Evolutionary conservation across 1,139 yeast species (phyloP).

Genomic region (Zygosaccharomyces sapae): DNA sequence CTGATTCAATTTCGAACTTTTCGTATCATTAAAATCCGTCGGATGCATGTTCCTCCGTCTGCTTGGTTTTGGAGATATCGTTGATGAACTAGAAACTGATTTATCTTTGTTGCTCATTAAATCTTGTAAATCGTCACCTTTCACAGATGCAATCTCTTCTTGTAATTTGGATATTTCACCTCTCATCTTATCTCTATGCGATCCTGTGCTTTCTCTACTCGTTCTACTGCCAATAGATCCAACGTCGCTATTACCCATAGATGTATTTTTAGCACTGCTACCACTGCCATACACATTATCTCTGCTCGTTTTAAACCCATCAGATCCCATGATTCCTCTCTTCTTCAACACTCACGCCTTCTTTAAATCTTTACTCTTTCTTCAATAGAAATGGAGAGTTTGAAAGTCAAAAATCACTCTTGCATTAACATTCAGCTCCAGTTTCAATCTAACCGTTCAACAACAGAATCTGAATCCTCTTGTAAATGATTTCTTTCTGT

Average conservation of each 20-base stretch:
- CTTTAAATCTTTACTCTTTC: not conserved
- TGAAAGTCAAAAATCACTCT: not conserved
- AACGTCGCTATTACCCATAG: not conserved
- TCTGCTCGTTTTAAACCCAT: conserved; percentile 1
- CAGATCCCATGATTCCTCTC: not conserved
- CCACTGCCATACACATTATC: not conserved
- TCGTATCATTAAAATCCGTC: not conserved
- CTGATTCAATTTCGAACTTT: not conserved
- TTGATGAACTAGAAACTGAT: not conserved
- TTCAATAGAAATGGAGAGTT: not conserved
- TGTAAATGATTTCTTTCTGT: not conserved
- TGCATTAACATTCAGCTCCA: conserved; percentile 1
- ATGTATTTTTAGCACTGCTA: not conserved
- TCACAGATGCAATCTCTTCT: conserved; percentile 13
- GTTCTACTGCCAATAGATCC: not conserved
- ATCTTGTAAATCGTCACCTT: conserved; percentile 9
- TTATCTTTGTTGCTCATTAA: conserved; percentile 2
- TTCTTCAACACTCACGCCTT: conserved; percentile 1
- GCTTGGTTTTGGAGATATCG: conserved; percentile 1
- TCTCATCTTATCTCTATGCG: not conserved
- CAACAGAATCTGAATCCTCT: not conserved
- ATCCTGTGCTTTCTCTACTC: not conserved
- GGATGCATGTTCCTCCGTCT: not conserved
- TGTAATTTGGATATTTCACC: conserved; percentile 8
- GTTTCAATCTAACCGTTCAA: not conserved